phyloP scores from a whole-genome alignment of 208 protist genomes.

The Trypanosoma lewisi region DNA sequence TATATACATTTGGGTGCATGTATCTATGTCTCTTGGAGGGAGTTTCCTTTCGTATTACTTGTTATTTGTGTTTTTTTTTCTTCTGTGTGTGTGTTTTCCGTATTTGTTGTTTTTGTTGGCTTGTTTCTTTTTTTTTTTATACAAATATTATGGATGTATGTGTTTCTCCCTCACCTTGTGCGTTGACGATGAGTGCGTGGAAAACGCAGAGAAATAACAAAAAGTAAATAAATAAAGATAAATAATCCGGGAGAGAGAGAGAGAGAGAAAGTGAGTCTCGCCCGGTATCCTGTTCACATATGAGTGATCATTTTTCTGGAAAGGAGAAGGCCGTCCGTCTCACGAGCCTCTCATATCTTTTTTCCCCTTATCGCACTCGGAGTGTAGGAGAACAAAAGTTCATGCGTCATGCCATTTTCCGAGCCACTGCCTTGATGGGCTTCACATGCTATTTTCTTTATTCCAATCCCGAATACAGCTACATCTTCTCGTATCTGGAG shows the following conservation, averaged over 20 bases:
- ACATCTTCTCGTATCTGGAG: conserved; percentile 54
- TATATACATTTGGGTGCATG: too few relatives aligned
- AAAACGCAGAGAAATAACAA: too few relatives aligned
- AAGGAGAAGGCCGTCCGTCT: conserved; percentile 35
- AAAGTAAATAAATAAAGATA: too few relatives aligned
- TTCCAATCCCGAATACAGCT: conserved; percentile 84
- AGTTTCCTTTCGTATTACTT: too few relatives aligned
- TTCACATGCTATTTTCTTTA: conserved; percentile 79
- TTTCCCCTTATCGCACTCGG: conserved; percentile 44
- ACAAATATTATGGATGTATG: too few relatives aligned
- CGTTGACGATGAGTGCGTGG: too few relatives aligned
- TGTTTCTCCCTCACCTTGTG: too few relatives aligned
- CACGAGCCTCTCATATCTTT: conserved; percentile 45
- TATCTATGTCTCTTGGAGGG: too few relatives aligned
- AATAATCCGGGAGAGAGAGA: neutral
- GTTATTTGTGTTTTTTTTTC: too few relatives aligned
- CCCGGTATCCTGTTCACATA: conserved; percentile 11
- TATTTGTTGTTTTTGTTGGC: neutral
- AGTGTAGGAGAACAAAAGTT: conserved; percentile 54
- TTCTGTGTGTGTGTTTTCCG: too few relatives aligned
- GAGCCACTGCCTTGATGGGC: conserved; percentile 30
- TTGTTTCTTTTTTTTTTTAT: neutral
- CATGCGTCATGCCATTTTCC: conserved; percentile 50
- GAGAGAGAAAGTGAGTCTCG: neutral
- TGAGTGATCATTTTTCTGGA: conserved; percentile 67